Evolutionary conservation across 2,329 filamentous ascomycete species (phyloP), one percentile per base, ranked within the genome.

Genomic region (Blastomyces silverae): DNA sequence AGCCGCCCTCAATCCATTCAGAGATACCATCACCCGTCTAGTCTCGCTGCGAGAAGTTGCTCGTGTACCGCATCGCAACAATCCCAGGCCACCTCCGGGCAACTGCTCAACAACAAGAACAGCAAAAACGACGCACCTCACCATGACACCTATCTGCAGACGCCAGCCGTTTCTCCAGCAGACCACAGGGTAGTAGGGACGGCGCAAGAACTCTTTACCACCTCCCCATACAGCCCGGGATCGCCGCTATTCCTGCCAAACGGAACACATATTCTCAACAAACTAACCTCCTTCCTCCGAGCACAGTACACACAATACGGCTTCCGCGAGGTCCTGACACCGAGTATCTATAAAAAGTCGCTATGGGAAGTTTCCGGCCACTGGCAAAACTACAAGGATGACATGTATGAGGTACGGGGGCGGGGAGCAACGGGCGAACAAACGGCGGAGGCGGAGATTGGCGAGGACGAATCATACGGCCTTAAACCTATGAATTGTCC

Each of bases 401-500:
- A 96, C 73, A 96, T 96, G 92, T 96, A 92, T 76, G 87, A 89
- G 64, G 91, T 96, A 4, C 74, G 79, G 28, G 82, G 81, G 1
- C 80, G 82, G 20, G 81, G 80, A n/a, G 77, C 79, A 44, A 78
- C 73, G 28, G 79, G 79, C 3, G 73, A 79, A 57, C 73, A 68
- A n/a, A n/a, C 56, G 53, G 78, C 67, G 44, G 77, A 77, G 6
- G 75, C 75, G 2, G 81, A 85, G 66, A 68, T 75, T 8, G 82
- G 80, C 25, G 84, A 87, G 66, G 85, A 89, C 67, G 86, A 88
- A 68, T 88, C 90, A 67, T 95, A 90, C 76, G 90, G 90, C 22
- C 79, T 96, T 70, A 96, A 96, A 76, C 91, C 91, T 17, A 96
- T 96, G 91, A 96, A 96, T 74, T 96, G 91, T 73, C 91, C 91